Percentiles rank a stretch among this genome's conserved stretches.
These are phyloP conservation scores for Cladochytrium replicatum DNA, from an alignment of 192 early-diverging fungal genomes.

Conservation along the genomic window DNA sequence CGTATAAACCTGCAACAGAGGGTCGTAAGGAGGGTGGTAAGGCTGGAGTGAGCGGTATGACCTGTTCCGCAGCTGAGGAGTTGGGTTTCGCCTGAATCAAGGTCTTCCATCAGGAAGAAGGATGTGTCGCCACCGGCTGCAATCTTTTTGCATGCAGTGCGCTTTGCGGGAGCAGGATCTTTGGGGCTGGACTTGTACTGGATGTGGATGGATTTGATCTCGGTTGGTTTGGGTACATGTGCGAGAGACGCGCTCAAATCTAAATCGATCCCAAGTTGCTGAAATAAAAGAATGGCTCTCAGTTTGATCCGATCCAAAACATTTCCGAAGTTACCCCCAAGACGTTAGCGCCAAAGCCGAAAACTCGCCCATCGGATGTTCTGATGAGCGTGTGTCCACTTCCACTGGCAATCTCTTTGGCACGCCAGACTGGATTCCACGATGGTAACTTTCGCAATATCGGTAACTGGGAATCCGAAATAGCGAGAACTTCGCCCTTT, in stretches of 20 bases:
- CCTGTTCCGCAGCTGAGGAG: conserved; percentile 28
- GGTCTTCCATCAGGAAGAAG: conserved; percentile 16
- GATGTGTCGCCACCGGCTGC: conserved; percentile 30
- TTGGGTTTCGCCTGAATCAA: conserved; percentile 3
- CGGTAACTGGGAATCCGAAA: too few species aligned
- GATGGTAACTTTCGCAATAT: too few species aligned
- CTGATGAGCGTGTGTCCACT: conserved; percentile 17
- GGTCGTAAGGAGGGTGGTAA: not conserved
- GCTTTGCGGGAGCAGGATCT: not conserved
- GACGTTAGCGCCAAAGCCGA: conserved; percentile 23
- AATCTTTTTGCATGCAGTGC: conserved; percentile 18
- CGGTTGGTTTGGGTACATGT: too few species aligned
- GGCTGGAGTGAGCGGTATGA: not conserved
- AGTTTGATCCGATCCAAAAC: too few species aligned
- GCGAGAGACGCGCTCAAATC: too few species aligned
- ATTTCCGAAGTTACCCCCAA: conserved; percentile 22
- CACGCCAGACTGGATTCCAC: too few species aligned
- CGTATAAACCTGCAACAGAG: conserved; percentile 13
- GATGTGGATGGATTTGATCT: too few species aligned
- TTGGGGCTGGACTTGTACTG: not conserved
- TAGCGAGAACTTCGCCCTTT: too few species aligned
- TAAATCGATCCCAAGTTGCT: too few species aligned
- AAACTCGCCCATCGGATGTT: conserved; percentile 27
- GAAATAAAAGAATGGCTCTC: too few species aligned
- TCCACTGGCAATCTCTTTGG: conserved; percentile 30